Evolutionary conservation across 306 rosid genomes (phyloP).

Genomic region (Coriaria nepalensis): DNA sequence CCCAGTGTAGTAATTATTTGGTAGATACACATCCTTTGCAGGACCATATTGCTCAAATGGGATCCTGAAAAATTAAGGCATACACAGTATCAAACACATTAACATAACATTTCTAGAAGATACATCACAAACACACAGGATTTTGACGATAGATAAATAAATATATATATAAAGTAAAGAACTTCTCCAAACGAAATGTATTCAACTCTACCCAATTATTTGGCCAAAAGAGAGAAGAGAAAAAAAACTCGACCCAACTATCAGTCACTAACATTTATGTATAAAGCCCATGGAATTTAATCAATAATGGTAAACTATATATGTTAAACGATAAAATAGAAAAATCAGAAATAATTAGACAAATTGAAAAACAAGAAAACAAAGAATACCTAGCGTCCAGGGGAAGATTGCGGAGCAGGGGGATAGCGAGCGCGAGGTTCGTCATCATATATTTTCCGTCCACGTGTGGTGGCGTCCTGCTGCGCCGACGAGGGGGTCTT

Average conservation of each 20-base stretch:
- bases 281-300: too few species aligned
- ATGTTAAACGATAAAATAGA: neutral
- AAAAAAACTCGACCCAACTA: too few species aligned
- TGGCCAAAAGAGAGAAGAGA: too few species aligned
- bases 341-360: neutral
- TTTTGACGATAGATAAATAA: too few species aligned
- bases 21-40: constrained; percentile 95
- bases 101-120: too few species aligned
- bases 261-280: too few species aligned
- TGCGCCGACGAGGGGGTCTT: constrained; percentile 93
- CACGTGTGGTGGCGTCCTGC: constrained; percentile 71
- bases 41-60: constrained; percentile 94
- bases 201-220: too few species aligned
- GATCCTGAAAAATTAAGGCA: constrained; percentile 70
- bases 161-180: too few species aligned
- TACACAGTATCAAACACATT: too few species aligned
- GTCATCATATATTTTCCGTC: constrained; percentile 66
- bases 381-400: constrained; percentile 68
- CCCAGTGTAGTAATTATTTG: constrained; percentile 88
- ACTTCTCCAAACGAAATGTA: too few species aligned
- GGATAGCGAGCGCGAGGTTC: constrained; percentile 52
- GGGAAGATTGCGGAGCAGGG: constrained; percentile 90
- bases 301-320: neutral
- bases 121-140: too few species aligned
- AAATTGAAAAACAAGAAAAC: neutral